These are phyloP conservation scores for Ustilago bromivora DNA, from an alignment of 1,284 basidiomycete species.

Conservation along the genomic window DNA sequence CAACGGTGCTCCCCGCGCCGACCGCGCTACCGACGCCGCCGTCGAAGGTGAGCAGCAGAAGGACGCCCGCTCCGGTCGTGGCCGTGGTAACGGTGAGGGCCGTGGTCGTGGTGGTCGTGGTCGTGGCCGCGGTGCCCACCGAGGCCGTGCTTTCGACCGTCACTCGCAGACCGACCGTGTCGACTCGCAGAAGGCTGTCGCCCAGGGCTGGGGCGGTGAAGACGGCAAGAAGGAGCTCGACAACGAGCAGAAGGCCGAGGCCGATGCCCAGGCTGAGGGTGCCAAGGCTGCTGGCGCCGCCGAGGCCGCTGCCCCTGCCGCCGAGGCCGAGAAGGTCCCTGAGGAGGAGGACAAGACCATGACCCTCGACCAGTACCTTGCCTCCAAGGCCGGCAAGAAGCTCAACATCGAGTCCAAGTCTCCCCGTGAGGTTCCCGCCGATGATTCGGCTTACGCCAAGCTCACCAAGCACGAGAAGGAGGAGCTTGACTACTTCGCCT, in stretches of 20 bases:
- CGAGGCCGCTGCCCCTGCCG: conserved; percentile 59
- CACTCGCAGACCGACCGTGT: conserved; percentile 82
- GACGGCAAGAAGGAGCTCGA: conserved; percentile 83
- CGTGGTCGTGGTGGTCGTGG: conserved; percentile 72
- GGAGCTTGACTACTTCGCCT: conserved; percentile 63
- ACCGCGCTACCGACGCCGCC: conserved; percentile 35
- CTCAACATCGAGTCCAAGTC: conserved; percentile 59
- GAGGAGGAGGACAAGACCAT: conserved; percentile 93
- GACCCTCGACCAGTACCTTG: conserved; percentile 82
- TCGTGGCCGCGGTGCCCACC: conserved; percentile 73
- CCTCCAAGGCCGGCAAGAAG: conserved; percentile 75
- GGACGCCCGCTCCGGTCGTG: conserved; percentile 38
- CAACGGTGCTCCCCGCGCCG: conserved; percentile 53
- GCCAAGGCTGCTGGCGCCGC: conserved; percentile 66
- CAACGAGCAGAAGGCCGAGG: conserved; percentile 77
- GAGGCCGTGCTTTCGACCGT: conserved; percentile 81
- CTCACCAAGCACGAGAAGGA: conserved; percentile 63
- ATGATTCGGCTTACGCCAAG: conserved; percentile 59
- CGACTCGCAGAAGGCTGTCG: conserved; percentile 90
- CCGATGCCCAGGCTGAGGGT: conserved; percentile 64
- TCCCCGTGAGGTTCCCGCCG: conserved; percentile 50
- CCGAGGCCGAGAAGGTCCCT: conserved; percentile 60
- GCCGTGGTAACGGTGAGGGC: conserved; percentile 42
- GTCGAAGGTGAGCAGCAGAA: conserved; percentile 51
- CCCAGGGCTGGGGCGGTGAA: conserved; percentile 90